These are phyloP conservation scores for Pharus latifolius DNA, from an alignment of 176 grass and related monocot genomes.

Conservation along the genomic window DNA sequence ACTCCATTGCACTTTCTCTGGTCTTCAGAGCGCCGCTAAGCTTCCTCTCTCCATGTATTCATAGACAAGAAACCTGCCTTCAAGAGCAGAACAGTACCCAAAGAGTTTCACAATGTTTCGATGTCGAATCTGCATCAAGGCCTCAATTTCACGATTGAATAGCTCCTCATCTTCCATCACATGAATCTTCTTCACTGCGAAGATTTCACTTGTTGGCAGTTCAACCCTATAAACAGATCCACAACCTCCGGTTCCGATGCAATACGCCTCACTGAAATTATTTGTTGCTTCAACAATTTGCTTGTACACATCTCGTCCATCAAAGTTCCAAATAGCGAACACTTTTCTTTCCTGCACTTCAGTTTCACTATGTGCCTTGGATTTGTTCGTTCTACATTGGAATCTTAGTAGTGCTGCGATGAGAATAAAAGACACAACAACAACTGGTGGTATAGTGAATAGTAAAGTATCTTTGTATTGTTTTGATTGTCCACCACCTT, in stretches of 20 bases:
- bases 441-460: not conserved
- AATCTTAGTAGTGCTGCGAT: not conserved
- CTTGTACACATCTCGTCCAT: not conserved
- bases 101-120: not conserved
- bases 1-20: not conserved
- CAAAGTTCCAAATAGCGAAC: not conserved
- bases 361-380: not conserved
- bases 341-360: not conserved
- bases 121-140: not conserved
- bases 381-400: not conserved
- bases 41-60: not conserved
- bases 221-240: not conserved
- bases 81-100: too few relatives aligned
- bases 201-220: not conserved
- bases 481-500: not conserved
- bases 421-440: not conserved
- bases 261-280: not conserved
- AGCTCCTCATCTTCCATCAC: not conserved
- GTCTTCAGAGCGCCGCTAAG: not conserved
- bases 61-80: too few relatives aligned
- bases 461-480: not conserved
- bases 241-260: not conserved
- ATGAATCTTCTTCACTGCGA: constrained; percentile 3
- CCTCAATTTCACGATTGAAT: not conserved
- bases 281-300: not conserved